Conservation (phyloP, 257 asterid genomes). For the Pogostemon cablin region DNA sequence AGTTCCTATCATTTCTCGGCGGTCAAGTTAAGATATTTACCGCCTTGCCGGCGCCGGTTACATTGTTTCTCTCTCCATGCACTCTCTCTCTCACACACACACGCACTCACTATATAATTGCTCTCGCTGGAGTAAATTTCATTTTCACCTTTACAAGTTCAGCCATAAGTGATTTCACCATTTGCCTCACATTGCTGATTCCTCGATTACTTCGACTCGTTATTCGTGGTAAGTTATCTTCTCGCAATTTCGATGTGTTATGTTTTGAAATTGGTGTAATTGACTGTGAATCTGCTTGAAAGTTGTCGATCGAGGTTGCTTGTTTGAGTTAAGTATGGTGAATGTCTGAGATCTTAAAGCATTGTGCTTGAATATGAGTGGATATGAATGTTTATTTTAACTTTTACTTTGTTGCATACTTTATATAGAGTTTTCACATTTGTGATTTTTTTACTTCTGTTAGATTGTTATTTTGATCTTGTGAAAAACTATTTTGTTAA, state of each 20-base stretch:
- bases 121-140: not conserved
- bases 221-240: constrained; percentile 38
- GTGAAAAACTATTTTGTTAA: not conserved
- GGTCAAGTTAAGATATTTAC: constrained; percentile 39
- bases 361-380: constrained; percentile 21
- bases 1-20: constrained; percentile 30
- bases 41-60: constrained; percentile 67
- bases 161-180: constrained; percentile 15
- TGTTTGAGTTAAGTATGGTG: constrained; percentile 22
- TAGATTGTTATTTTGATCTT: constrained; percentile 22
- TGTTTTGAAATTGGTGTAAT: not conserved
- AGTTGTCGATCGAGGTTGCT: constrained; percentile 12
- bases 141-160: constrained; percentile 9
- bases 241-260: not conserved
- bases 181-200: constrained; percentile 30
- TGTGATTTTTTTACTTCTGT: not conserved
- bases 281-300: constrained; percentile 28
- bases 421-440: not conserved
- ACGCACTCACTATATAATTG: not conserved
- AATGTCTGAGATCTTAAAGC: constrained; percentile 38
- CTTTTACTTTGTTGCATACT: not conserved
- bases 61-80: constrained; percentile 22
- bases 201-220: constrained; percentile 30
- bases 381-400: not conserved
- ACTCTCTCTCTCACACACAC: not conserved